Evolutionary conservation across 164 flowering plant genomes (phyloP).

Genomic region (Berberis thunbergii): DNA sequence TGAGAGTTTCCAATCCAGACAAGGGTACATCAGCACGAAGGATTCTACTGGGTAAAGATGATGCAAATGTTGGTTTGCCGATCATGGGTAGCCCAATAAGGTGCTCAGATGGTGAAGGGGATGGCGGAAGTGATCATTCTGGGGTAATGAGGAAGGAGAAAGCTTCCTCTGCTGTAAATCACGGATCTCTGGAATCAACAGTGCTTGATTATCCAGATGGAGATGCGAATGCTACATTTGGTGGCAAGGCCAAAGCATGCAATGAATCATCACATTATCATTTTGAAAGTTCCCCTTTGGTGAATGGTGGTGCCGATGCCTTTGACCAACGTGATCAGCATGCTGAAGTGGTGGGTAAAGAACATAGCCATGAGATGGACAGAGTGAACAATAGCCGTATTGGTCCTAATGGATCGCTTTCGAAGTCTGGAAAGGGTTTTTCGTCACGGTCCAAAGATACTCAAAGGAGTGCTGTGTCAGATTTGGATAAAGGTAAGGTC

Average conservation of each 20-base stretch:
- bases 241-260: conserved; percentile 21
- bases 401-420: conserved; percentile 32
- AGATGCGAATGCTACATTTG: conserved; percentile 18
- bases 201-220: conserved; percentile 29
- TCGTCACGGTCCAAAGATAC: conserved; percentile 46
- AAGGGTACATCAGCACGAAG: conserved; percentile 30
- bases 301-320: conserved; percentile 19
- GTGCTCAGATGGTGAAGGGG: conserved; percentile 46
- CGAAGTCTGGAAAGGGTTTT: conserved; percentile 42
- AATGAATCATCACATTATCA: conserved; percentile 18
- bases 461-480: conserved; percentile 27
- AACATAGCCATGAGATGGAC: conserved; percentile 17
- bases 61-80: conserved; percentile 21
- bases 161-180: conserved; percentile 16
- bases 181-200: conserved; percentile 30
- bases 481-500: conserved; percentile 21
- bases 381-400: conserved; percentile 19
- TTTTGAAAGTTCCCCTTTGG: conserved; percentile 14
- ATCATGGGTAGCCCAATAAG: conserved; percentile 28
- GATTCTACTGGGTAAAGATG: conserved; percentile 30
- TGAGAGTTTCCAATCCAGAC: conserved; percentile 34
- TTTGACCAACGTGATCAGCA: conserved; percentile 16
- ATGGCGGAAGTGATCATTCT: conserved; percentile 32
- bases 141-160: conserved; percentile 32
- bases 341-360: conserved; percentile 19